Conservation (phyloP, 148 eudicot genomes). For the Cornus suecica region DNA sequence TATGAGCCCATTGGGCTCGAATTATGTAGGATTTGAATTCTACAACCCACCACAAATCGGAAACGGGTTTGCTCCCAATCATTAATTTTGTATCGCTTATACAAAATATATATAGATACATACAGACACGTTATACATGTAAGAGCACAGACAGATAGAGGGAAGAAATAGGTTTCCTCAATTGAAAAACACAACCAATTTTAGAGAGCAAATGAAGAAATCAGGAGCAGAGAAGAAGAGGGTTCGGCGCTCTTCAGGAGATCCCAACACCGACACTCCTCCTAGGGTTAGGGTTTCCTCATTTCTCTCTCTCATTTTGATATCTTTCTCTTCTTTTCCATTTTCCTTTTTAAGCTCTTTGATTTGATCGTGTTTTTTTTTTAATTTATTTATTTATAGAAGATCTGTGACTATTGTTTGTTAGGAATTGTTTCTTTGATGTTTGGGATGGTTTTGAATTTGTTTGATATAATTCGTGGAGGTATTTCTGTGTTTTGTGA, state of each 20-base stretch:
- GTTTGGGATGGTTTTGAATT: not conserved
- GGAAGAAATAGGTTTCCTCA: not conserved
- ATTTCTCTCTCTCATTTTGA: not conserved
- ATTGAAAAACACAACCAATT: not conserved
- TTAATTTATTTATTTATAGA: not conserved
- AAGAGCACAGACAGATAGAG: not conserved
- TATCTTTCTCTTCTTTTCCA: not conserved
- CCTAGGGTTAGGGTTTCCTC: conserved; percentile 31
- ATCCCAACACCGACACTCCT: conserved; percentile 33
- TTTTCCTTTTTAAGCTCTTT: not conserved
- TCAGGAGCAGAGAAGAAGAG: conserved; percentile 46
- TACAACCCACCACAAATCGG: not conserved
- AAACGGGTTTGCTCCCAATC: not conserved
- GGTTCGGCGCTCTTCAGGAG: conserved; percentile 36
- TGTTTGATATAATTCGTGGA: too few relatives aligned
- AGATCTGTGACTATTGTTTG: not conserved
- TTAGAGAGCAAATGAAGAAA: conserved; percentile 40
- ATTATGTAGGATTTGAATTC: too few relatives aligned
- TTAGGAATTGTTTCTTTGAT: not conserved
- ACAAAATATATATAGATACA: too few relatives aligned
- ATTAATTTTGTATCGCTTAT: not conserved
- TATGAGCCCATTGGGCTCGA: too few relatives aligned
- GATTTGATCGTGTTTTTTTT: not conserved
- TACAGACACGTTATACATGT: not conserved
- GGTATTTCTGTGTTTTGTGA: too few relatives aligned